Evolutionary conservation across 352 stramenopile species (phyloP).

Genomic region (Plasmopara viticola): DNA sequence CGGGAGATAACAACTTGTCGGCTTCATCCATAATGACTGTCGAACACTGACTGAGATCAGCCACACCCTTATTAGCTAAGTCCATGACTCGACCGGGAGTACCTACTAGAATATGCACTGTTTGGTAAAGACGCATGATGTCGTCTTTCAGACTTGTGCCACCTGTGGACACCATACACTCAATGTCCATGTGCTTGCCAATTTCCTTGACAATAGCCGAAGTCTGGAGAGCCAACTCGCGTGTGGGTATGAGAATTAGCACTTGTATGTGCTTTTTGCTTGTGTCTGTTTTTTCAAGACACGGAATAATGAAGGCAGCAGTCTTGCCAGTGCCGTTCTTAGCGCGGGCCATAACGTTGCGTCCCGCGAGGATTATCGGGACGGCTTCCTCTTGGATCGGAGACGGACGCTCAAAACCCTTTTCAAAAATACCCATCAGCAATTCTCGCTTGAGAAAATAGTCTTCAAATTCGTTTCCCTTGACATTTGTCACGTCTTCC

Average conservation of each 20-base stretch:
- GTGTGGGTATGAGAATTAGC: conserved; percentile 97
- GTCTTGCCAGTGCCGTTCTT: conserved; percentile 99
- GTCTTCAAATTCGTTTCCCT: conserved; percentile 99
- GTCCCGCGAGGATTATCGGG: conserved; percentile 96
- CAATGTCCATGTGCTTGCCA: conserved; percentile 94
- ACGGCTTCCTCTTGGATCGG: conserved; percentile 99
- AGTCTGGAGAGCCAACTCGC: conserved; percentile 98
- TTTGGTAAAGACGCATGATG: conserved; percentile 99
- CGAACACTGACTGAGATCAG: conserved; percentile 93
- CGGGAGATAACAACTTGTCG: conserved; percentile 97
- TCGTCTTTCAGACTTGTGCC: conserved; percentile 99
- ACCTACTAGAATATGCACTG: conserved; percentile 98
- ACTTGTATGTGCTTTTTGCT: conserved; percentile 96
- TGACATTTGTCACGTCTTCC: conserved; percentile 98
- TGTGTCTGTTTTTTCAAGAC: conserved; percentile 98
- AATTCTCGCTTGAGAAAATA: conserved; percentile 99
- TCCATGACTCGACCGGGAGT: conserved; percentile 98
- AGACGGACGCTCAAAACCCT: conserved; percentile 98
- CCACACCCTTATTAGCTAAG: conserved; percentile 96
- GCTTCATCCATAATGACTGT: conserved; percentile 99
- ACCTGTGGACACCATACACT: conserved; percentile 98
- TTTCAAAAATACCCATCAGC: conserved; percentile 99
- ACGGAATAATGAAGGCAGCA: conserved; percentile 98
- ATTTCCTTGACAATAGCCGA: conserved; percentile 98
- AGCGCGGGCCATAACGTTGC: conserved; percentile 96